Conservation (phyloP, 116 monocot genomes). For the Zostera marina region DNA sequence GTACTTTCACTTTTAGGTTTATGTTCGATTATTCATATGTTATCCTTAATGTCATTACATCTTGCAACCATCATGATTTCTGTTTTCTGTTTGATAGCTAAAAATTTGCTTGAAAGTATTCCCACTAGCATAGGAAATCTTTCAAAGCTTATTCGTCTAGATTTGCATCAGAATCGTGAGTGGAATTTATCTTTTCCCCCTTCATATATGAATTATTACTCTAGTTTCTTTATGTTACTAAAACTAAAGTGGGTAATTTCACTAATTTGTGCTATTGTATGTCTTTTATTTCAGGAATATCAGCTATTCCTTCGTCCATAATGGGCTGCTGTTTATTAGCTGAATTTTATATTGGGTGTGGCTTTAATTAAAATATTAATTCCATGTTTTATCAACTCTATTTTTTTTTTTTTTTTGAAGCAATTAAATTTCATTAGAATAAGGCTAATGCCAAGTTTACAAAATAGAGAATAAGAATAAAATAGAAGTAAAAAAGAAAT, state of each 20-base stretch:
- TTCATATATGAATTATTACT: neutral
- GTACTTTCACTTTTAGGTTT: slow-evolving; percentile 15
- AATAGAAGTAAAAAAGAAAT: no score
- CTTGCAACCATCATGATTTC: neutral
- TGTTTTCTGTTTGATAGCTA: slow-evolving; percentile 31
- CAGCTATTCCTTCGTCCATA: slow-evolving; percentile 61
- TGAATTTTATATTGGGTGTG: slow-evolving; percentile 88
- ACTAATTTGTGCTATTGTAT: slow-evolving; percentile 5
- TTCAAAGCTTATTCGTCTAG: slow-evolving; percentile 60
- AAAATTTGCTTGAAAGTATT: slow-evolving; percentile 54
- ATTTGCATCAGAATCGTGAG: slow-evolving; percentile 94
- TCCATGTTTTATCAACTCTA: neutral
- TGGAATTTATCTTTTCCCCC: neutral
- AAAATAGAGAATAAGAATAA: no score
- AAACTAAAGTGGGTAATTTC: neutral
- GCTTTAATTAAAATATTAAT: slow-evolving; percentile 3
- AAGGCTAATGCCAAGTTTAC: no score
- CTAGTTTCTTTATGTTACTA: neutral
- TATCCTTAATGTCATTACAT: neutral
- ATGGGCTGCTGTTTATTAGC: slow-evolving; percentile 61
- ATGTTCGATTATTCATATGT: no score
- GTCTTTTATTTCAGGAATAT: slow-evolving; percentile 37
- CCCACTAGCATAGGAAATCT: slow-evolving; percentile 70
- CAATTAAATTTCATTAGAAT: no score
- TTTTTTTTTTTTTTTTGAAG: no score